These are phyloP conservation scores for Sextonia rubra DNA, from an alignment of 164 flowering plant species.

Conservation along the genomic window DNA sequence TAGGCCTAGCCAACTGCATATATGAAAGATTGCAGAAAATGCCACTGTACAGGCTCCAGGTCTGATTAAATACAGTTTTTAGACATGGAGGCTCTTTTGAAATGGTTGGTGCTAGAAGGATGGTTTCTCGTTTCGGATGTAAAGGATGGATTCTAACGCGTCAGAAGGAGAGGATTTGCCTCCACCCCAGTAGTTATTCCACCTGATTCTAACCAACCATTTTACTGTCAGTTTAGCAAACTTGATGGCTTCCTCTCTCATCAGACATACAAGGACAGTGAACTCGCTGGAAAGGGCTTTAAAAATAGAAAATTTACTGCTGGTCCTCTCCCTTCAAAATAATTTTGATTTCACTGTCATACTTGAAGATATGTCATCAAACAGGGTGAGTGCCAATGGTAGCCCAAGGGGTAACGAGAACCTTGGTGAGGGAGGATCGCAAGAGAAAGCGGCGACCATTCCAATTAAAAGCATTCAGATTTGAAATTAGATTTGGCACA, in stretches of 20 bases:
- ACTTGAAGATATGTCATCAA: constrained; percentile 52
- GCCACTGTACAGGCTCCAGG: too few species aligned
- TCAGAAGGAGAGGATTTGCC: constrained; percentile 29
- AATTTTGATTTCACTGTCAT: constrained; percentile 83
- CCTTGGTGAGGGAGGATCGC: constrained; percentile 50
- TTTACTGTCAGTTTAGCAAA: constrained; percentile 60
- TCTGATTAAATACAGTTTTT: too few species aligned
- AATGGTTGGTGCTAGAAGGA: too few species aligned
- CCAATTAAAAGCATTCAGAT: constrained; percentile 64
- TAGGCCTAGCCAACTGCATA: too few species aligned
- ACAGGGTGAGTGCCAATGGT: constrained; percentile 35
- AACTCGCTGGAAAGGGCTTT: constrained; percentile 63
- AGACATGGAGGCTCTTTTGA: too few species aligned
- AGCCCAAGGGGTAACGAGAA: constrained; percentile 51
- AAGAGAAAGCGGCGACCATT: constrained; percentile 61
- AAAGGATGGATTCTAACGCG: neutral
- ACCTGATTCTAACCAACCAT: constrained; percentile 68
- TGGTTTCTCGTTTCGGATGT: too few species aligned
- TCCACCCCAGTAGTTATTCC: constrained; percentile 82
- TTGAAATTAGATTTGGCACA: constrained; percentile 81
- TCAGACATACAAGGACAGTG: constrained; percentile 51
- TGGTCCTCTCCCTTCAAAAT: constrained; percentile 76
- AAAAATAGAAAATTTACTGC: constrained; percentile 83
- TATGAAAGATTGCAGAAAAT: too few species aligned
- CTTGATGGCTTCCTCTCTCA: constrained; percentile 65